phyloP scores from a whole-genome alignment of 306 rosid genomes.

The Quercus gilva region DNA sequence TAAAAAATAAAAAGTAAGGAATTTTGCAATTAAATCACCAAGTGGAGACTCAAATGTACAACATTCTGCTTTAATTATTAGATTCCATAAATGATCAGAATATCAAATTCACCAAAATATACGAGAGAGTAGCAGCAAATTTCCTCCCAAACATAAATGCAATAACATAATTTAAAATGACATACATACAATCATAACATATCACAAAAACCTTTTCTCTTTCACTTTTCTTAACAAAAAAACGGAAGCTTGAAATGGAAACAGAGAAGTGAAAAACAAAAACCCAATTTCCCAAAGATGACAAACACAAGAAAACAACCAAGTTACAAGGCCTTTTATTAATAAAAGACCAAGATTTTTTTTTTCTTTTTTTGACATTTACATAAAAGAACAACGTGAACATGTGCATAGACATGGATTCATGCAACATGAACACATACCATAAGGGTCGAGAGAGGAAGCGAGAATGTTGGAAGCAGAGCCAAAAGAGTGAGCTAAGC shows the following conservation, averaged over 20 bases:
- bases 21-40: background rate
- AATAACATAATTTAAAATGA: background rate
- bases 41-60: too few species aligned
- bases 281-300: background rate
- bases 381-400: background rate
- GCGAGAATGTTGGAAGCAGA: conserved; percentile 46
- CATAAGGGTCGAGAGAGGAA: conserved; percentile 42
- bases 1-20: background rate
- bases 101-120: background rate
- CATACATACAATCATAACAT: background rate
- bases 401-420: background rate
- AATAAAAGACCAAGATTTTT: too few species aligned
- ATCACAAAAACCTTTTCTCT: background rate
- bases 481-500: conserved; percentile 38
- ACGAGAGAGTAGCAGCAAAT: background rate
- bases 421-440: background rate
- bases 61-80: too few species aligned
- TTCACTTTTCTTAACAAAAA: background rate
- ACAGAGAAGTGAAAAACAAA: background rate
- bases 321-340: too few species aligned
- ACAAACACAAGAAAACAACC: background rate
- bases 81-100: background rate
- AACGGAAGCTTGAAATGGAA: background rate
- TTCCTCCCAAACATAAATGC: background rate
- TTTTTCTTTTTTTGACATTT: background rate